phyloP scores from a whole-genome alignment of 148 eudicot species.

The Amaranthus palmeri region DNA sequence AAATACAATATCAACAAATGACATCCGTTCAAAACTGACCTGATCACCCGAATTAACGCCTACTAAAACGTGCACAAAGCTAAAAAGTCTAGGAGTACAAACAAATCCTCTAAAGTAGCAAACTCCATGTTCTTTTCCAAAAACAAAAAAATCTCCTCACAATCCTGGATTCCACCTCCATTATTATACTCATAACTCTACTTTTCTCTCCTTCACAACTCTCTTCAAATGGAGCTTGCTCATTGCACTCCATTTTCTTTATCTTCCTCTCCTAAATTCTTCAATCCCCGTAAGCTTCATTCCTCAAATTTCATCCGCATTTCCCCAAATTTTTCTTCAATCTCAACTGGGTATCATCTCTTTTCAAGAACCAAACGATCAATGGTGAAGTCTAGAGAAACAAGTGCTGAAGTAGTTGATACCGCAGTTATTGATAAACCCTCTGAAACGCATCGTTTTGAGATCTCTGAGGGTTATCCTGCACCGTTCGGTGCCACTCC shows the following conservation, averaged over 20 bases:
- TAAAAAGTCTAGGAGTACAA: no score
- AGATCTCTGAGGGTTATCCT: constrained; percentile 58
- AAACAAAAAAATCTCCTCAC: constrained; percentile 14
- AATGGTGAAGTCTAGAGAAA: constrained; percentile 31
- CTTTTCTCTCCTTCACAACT: neutral
- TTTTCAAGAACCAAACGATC: constrained; percentile 17
- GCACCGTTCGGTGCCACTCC: constrained; percentile 73
- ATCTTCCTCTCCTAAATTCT: constrained; percentile 7
- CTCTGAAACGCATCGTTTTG: constrained; percentile 35
- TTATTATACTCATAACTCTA: neutral
- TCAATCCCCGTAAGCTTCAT: constrained; percentile 10
- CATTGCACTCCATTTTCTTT: constrained; percentile 27
- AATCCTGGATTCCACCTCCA: constrained; percentile 10
- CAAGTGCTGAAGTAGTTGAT: constrained; percentile 35
- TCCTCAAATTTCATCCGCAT: neutral
- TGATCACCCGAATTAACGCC: no score
- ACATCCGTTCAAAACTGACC: no score
- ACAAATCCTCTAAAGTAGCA: no score
- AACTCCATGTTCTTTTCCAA: neutral
- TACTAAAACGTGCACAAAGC: no score
- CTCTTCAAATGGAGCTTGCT: constrained; percentile 34
- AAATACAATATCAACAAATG: no score
- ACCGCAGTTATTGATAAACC: constrained; percentile 40
- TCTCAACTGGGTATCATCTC: constrained; percentile 18
- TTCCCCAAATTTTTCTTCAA: constrained; percentile 1